Conservation (phyloP, 2,329 filamentous ascomycete genomes). For the Lachnellula willkommii region DNA sequence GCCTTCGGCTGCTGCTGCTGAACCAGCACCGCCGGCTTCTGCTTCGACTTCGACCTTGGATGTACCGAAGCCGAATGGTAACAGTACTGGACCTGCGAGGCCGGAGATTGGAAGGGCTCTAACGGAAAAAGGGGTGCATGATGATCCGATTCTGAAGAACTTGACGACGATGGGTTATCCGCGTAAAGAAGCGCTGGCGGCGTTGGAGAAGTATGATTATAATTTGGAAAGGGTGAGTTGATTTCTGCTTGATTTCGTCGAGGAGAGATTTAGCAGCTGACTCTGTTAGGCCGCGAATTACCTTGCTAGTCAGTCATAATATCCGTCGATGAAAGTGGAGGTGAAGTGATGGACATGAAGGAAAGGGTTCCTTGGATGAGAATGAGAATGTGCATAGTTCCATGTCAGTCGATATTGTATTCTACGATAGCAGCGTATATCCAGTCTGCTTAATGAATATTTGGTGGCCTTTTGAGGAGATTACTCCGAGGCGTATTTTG, state of each 20-base stretch:
- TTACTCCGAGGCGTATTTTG: too few species aligned
- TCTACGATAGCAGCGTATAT: slow-evolving; percentile 1
- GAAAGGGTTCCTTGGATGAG: neutral
- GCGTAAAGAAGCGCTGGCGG: slow-evolving; percentile 65
- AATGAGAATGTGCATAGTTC: slow-evolving; percentile 13
- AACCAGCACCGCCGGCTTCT: neutral
- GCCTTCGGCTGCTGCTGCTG: slow-evolving; percentile 29
- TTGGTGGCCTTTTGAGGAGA: too few species aligned
- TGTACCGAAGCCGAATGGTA: slow-evolving; percentile 19
- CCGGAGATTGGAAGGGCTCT: slow-evolving; percentile 60
- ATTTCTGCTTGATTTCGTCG: neutral
- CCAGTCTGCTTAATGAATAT: too few species aligned
- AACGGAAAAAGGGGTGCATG: slow-evolving; percentile 70
- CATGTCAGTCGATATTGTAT: slow-evolving; percentile 14
- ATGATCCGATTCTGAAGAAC: slow-evolving; percentile 87
- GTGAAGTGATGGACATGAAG: neutral
- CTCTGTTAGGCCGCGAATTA: slow-evolving; percentile 31
- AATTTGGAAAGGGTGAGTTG: slow-evolving; percentile 82
- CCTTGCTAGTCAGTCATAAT: slow-evolving; percentile 31
- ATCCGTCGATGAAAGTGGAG: neutral
- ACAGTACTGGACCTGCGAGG: slow-evolving; percentile 23
- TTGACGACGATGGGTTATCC: slow-evolving; percentile 86
- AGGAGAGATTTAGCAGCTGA: neutral
- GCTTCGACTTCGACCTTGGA: slow-evolving; percentile 18
- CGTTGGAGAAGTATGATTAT: slow-evolving; percentile 92